These are phyloP conservation scores for Sarcodon aspratus DNA, from an alignment of 768 basidiomycete species.

Conservation along the genomic window DNA sequence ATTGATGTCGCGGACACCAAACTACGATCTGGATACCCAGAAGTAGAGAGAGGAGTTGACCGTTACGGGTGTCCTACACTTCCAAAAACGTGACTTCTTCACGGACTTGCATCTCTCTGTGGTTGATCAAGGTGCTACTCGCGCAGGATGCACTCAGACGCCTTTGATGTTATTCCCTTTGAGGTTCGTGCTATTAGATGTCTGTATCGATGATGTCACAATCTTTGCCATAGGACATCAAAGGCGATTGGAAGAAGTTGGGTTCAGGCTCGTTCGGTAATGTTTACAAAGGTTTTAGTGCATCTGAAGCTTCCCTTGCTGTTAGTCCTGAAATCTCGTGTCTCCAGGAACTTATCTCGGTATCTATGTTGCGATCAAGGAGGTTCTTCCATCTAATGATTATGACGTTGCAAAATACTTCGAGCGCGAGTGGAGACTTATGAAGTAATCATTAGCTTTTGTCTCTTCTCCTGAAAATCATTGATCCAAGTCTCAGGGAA, in stretches of 20 bases:
- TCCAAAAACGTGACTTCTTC: too few relatives aligned
- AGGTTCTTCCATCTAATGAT: slow-evolving; percentile 82
- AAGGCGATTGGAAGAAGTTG: slow-evolving; percentile 79
- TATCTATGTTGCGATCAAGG: slow-evolving; percentile 93
- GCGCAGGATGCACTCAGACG: slow-evolving; percentile 34
- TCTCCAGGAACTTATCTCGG: slow-evolving; percentile 79
- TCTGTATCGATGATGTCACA: slow-evolving; percentile 1
- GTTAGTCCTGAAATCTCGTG: background rate
- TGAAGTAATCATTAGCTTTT: slow-evolving; percentile 45
- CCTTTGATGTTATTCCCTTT: slow-evolving; percentile 84
- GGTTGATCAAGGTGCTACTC: too few relatives aligned
- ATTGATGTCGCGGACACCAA: background rate
- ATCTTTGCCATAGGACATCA: slow-evolving; percentile 52
- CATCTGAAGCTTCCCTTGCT: slow-evolving; percentile 13
- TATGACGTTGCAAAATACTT: slow-evolving; percentile 98
- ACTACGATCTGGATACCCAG: too few relatives aligned
- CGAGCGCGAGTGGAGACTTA: slow-evolving; percentile 95
- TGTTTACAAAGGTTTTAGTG: slow-evolving; percentile 65
- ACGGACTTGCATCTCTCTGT: too few relatives aligned
- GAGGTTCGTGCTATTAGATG: slow-evolving; percentile 35
- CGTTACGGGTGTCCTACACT: too few relatives aligned
- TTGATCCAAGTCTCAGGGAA: slow-evolving; percentile 33
- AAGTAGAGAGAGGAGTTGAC: too few relatives aligned
- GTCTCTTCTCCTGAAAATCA: slow-evolving; percentile 2
- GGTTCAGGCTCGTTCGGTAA: slow-evolving; percentile 92